Evolutionary conservation across 768 basidiomycete species (phyloP).

Genomic region (Strobilomyces dryophilus): DNA sequence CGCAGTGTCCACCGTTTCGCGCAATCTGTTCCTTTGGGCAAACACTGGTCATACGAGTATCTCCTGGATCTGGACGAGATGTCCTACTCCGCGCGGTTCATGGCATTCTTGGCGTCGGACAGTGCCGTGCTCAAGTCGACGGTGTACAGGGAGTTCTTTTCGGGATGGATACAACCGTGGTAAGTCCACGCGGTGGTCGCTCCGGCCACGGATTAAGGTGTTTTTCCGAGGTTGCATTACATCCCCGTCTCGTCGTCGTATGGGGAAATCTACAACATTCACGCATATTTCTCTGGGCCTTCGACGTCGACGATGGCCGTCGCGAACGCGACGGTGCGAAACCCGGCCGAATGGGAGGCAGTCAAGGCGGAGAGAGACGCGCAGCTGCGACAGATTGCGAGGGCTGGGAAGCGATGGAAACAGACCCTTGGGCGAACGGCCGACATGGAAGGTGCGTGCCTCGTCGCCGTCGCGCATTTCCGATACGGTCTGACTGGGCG

Average conservation of each 20-base stretch:
- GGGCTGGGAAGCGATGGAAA: slow-evolving; percentile 93
- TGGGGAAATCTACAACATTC: slow-evolving; percentile 89
- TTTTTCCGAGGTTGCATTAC: slow-evolving; percentile 73
- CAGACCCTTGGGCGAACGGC: slow-evolving; percentile 72
- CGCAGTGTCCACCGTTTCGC: slow-evolving; percentile 62
- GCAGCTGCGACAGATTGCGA: slow-evolving; percentile 75
- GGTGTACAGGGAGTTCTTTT: slow-evolving; percentile 87
- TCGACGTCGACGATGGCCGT: slow-evolving; percentile 52
- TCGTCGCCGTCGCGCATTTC: neutral
- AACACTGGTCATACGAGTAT: slow-evolving; percentile 93
- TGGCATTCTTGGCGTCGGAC: slow-evolving; percentile 81
- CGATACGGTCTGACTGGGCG: neutral
- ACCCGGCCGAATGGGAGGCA: slow-evolving; percentile 27
- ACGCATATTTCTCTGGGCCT: slow-evolving; percentile 90
- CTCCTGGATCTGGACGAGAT: slow-evolving; percentile 91
- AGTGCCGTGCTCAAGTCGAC: slow-evolving; percentile 89
- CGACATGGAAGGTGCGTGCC: slow-evolving; percentile 85
- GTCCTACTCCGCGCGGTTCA: slow-evolving; percentile 90
- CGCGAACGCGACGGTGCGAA: slow-evolving; percentile 46
- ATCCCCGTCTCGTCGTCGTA: slow-evolving; percentile 89
- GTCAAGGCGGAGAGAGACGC: slow-evolving; percentile 58
- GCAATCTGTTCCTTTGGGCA: slow-evolving; percentile 74
- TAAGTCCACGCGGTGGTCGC: slow-evolving; percentile 20
- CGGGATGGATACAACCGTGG: slow-evolving; percentile 93
- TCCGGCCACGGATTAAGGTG: neutral